Base-by-base conservation (phyloP, 352 stramenopile species). In the Hyphochytrium catenoides region DNA sequence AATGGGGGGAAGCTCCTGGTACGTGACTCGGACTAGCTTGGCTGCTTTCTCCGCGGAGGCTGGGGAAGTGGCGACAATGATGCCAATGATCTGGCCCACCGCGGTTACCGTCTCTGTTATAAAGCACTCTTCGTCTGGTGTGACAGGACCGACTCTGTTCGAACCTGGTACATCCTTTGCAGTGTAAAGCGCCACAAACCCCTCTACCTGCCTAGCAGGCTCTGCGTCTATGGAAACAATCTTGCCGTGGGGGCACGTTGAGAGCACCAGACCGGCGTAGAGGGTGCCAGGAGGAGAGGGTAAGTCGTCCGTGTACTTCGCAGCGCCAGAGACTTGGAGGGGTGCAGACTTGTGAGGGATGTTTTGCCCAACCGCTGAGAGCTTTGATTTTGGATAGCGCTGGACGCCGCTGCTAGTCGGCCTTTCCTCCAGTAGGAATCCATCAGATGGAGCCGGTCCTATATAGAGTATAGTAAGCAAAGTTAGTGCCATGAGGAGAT, bases 281-380 rank as follows among this genome's bases (percentile, higher is more conserved):
- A 96, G 57, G 22, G 76, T 77, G 41, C 74, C 66, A 5, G 54
- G 25, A 4, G 74, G 77, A 16, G 71, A 67, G 8, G 66, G 73
- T 26, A 95, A 87, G 44, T 96, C 87, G 43, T 95, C 85, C 0
- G 62, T 72, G 57, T 96, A 96, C n/a, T 72, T 31, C 0, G 87
- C 87, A 47, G 94, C 87, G 4, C 87, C 87, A 0, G 78, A 91
- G 22, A 89, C 85, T 52, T 97, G 83, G 15, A 91, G 31, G 33
- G 89, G 74, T 8, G 71, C 65, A 4, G 77, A 92, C 31, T 84
- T 82, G 55, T 96, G 84, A 46, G 79, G 81, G n/a, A 82, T 49
- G 72, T 48, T 36, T 93, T 64, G 22, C 83, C 87, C 5, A 95
- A 81, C 21, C n/a, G n/a, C n/a, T n/a, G n/a, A n/a, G n/a, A n/a